Conservation (phyloP, 192 early-diverging fungal genomes). For the Thamnidium elegans region DNA sequence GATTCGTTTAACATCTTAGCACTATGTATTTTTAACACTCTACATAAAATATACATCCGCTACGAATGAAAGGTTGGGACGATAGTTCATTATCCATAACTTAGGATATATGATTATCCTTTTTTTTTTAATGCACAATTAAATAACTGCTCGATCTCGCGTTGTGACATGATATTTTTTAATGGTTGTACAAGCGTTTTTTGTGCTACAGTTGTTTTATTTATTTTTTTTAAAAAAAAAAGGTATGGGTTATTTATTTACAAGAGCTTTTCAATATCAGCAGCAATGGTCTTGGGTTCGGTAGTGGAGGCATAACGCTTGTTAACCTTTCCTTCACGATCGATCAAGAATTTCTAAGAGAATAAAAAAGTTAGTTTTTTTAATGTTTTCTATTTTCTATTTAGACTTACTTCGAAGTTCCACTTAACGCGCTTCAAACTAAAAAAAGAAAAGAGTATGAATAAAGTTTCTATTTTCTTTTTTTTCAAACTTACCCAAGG, state of each 20-base stretch:
- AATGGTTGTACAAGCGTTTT: no score
- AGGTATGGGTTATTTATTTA: neutral
- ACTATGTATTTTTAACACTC: no score
- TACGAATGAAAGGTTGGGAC: no score
- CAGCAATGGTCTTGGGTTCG: constrained; percentile 55
- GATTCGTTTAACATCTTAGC: no score
- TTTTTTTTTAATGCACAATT: no score
- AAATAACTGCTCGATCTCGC: no score
- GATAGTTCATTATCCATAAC: no score
- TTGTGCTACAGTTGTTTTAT: no score
- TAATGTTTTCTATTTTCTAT: neutral
- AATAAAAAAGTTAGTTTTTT: constrained; percentile 7
- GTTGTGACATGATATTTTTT: no score
- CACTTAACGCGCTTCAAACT: constrained; percentile 65
- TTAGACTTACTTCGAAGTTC: constrained; percentile 63
- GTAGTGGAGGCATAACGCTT: constrained; percentile 65
- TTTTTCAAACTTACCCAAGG: constrained; percentile 28
- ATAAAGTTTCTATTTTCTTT: neutral
- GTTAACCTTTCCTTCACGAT: constrained; percentile 58
- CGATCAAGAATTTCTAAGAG: constrained; percentile 67
- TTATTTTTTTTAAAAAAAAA: neutral
- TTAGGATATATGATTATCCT: no score
- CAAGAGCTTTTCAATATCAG: constrained; percentile 57
- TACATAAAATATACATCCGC: no score
- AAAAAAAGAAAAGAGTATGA: constrained; percentile 2